phyloP scores from a whole-genome alignment of 345 rosid genomes.

The Cardamine resedifolia region DNA sequence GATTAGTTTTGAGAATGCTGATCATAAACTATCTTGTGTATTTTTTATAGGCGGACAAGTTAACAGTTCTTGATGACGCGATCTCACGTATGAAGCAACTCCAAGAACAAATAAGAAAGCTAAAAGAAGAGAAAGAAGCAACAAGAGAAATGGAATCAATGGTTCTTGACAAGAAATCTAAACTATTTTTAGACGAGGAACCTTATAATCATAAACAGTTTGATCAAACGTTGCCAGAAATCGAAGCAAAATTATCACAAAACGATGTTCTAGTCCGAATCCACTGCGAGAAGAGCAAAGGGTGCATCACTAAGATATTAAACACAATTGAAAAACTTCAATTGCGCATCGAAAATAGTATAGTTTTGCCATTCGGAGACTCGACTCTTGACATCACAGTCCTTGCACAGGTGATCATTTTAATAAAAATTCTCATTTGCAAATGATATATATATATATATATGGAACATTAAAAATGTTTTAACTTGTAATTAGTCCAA shows the following conservation, averaged over 20 bases:
- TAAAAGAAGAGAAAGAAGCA: slow-evolving; percentile 60
- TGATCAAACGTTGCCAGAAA: slow-evolving; percentile 52
- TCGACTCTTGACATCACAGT: slow-evolving; percentile 62
- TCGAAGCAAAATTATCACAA: slow-evolving; percentile 63
- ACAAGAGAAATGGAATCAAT: slow-evolving; percentile 52
- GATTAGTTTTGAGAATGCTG: neutral
- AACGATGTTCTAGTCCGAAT: slow-evolving; percentile 62
- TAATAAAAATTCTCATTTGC: neutral
- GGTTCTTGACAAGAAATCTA: slow-evolving; percentile 52
- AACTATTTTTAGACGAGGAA: slow-evolving; percentile 44
- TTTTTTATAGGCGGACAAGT: slow-evolving; percentile 64
- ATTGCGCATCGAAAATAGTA: slow-evolving; percentile 46
- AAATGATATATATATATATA: neutral
- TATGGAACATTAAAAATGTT: neutral
- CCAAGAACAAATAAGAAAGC: slow-evolving; percentile 58
- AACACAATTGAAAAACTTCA: slow-evolving; percentile 52
- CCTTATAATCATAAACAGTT: slow-evolving; percentile 26
- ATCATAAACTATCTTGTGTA: neutral
- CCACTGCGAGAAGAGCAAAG: slow-evolving; percentile 59
- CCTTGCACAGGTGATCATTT: slow-evolving; percentile 55
- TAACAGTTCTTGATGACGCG: slow-evolving; percentile 68
- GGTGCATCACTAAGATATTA: slow-evolving; percentile 43
- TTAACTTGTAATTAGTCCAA: neutral
- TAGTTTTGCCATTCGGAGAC: slow-evolving; percentile 57
- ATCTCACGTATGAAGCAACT: slow-evolving; percentile 60